phyloP scores from a whole-genome alignment of 805 yeast genomes.

The Wickerhamiella parazyma region DNA sequence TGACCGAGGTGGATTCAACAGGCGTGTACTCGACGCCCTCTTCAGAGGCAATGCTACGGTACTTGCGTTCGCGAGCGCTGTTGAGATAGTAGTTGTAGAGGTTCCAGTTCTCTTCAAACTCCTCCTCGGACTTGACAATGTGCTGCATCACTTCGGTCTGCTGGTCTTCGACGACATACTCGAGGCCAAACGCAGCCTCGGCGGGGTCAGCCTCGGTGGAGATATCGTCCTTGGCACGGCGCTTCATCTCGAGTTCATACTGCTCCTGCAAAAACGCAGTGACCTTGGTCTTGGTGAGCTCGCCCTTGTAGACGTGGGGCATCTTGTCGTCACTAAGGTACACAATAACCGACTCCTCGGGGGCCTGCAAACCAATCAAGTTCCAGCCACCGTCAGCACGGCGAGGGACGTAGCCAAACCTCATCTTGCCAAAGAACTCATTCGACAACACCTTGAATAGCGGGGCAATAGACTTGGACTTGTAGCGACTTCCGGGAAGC shows the following conservation, averaged over 20 bases:
- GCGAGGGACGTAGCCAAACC: conserved; percentile 22
- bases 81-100: conserved; percentile 8
- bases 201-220: conserved; percentile 6
- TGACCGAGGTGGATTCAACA: conserved; percentile 4
- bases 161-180: conserved; percentile 18
- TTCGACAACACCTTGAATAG: conserved; percentile 23
- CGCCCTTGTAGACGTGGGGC: conserved; percentile 21
- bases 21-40: conserved; percentile 9
- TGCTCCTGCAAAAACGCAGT: conserved; percentile 20
- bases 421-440: conserved; percentile 21
- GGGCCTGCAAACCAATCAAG: conserved; percentile 17
- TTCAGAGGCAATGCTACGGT: conserved; percentile 7
- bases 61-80: conserved; percentile 14
- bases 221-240: conserved; percentile 11
- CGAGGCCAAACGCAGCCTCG: conserved; percentile 18
- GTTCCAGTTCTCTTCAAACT: conserved; percentile 7
- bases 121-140: conserved; percentile 10
- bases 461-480: conserved; percentile 21
- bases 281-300: conserved; percentile 19
- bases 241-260: conserved; percentile 17
- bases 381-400: conserved; percentile 20
- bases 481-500: conserved; percentile 20
- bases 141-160: conserved; percentile 18
- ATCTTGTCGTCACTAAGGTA: conserved; percentile 18
- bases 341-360: conserved; percentile 19